Evolutionary conservation across 2,329 filamentous ascomycete species (phyloP).

Genomic region (Aspergillus pseudoglaucus): DNA sequence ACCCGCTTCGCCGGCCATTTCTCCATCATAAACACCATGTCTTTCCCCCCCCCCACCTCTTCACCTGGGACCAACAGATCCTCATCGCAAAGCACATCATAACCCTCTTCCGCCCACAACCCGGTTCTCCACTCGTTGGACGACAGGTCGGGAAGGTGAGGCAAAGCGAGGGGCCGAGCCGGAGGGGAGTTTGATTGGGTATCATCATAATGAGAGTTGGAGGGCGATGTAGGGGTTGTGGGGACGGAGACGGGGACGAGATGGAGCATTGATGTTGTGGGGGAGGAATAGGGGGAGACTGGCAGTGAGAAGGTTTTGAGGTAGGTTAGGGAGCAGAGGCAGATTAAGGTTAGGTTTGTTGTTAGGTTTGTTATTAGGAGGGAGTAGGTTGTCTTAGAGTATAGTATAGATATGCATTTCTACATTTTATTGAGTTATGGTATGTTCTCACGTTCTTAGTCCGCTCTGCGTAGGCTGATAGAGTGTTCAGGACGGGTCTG

Average conservation of each 20-base stretch:
- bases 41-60: conserved; percentile 41
- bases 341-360: not conserved
- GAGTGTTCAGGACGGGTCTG: conserved; percentile 46
- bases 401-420: not conserved
- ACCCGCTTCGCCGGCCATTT: conserved; percentile 37
- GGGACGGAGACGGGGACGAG: conserved; percentile 43
- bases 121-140: not conserved
- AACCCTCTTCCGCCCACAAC: not conserved
- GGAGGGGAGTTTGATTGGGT: conserved; percentile 20
- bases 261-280: conserved; percentile 38
- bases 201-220: conserved; percentile 49
- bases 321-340: not conserved
- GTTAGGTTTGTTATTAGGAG: not conserved
- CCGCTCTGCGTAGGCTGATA: conserved; percentile 46
- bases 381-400: not conserved
- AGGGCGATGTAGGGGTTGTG: conserved; percentile 50
- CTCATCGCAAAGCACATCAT: conserved; percentile 27
- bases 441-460: conserved; percentile 53
- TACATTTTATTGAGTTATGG: not conserved
- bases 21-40: conserved; percentile 35
- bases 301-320: not conserved
- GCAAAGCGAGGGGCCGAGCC: conserved; percentile 1
- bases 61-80: conserved; percentile 27
- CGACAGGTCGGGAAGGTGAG: not conserved
- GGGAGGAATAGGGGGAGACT: not conserved